These are phyloP conservation scores for Mediolabrus comicus DNA, from an alignment of 108 stramenopile species.

Conservation along the genomic window DNA sequence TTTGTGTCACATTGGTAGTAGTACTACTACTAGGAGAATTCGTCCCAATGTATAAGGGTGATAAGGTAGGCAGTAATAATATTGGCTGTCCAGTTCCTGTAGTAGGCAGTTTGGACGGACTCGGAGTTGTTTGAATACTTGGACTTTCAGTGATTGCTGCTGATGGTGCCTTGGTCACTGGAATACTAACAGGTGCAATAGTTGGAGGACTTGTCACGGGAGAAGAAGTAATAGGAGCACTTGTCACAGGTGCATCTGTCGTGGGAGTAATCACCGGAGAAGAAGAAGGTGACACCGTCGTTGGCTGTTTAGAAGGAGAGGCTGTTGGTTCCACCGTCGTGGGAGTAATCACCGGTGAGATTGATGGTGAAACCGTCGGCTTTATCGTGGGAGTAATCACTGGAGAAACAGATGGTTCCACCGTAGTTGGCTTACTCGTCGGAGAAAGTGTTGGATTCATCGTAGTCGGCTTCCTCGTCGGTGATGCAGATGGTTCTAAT, in stretches of 20 bases:
- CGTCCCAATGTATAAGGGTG: too few species aligned
- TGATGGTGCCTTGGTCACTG: neutral
- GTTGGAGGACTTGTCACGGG: neutral
- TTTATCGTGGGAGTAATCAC: conserved; percentile 1
- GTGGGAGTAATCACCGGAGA: neutral
- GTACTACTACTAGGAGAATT: too few species aligned
- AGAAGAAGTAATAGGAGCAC: neutral
- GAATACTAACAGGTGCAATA: neutral
- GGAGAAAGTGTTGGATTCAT: neutral
- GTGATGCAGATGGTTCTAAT: neutral
- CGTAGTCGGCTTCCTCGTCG: neutral
- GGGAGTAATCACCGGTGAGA: neutral
- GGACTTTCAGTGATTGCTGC: neutral
- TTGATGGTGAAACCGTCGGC: too few species aligned
- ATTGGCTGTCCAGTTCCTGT: neutral
- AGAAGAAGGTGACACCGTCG: conserved; percentile 1
- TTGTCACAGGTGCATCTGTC: conserved; percentile 1
- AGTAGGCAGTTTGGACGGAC: conserved; percentile 6
- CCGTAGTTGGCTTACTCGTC: conserved; percentile 2
- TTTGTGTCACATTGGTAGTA: too few species aligned
- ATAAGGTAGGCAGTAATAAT: neutral
- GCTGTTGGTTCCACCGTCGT: neutral
- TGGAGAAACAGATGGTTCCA: neutral
- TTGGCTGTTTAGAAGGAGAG: neutral
- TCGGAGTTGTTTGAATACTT: neutral